Percentiles rank a stretch among this genome's conserved stretches.
Evolutionary conservation across 495 filamentous ascomycete genomes (phyloP).

Genomic region (Neurospora africana): DNA sequence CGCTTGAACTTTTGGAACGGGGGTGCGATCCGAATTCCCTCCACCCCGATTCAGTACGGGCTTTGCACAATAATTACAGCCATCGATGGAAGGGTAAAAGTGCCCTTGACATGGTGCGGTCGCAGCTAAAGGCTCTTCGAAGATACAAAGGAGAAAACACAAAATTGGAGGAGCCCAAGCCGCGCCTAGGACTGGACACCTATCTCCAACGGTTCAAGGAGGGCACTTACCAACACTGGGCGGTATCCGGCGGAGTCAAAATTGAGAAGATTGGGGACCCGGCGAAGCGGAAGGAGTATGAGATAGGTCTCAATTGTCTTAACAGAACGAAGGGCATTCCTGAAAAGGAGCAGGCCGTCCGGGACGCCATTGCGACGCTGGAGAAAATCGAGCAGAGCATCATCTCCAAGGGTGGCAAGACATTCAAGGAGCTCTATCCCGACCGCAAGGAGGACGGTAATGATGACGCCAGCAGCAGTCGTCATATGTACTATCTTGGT

Average conservation of each 20-base stretch:
- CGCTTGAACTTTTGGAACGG: constrained; percentile 43
- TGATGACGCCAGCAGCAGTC: constrained; percentile 1
- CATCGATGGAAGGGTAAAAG: constrained; percentile 24
- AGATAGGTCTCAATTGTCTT: constrained; percentile 20
- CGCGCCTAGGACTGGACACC: constrained; percentile 19
- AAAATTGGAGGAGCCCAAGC: neutral
- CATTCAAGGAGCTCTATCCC: constrained; percentile 53
- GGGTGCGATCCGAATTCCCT: constrained; percentile 50
- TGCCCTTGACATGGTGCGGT: constrained; percentile 46
- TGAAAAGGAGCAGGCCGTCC: constrained; percentile 44
- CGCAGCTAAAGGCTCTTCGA: constrained; percentile 37
- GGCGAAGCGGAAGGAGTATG: constrained; percentile 14
- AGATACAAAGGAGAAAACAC: constrained; percentile 28
- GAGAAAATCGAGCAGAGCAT: constrained; percentile 43
- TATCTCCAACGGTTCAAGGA: constrained; percentile 35
- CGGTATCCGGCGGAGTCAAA: constrained; percentile 28
- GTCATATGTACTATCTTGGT: neutral
- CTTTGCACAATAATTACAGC: constrained; percentile 16
- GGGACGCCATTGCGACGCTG: constrained; percentile 37
- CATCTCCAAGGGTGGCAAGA: constrained; percentile 48
- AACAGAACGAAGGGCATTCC: constrained; percentile 22
- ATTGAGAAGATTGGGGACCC: constrained; percentile 3
- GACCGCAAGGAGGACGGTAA: constrained; percentile 20
- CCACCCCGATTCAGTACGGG: constrained; percentile 21
- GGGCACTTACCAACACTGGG: constrained; percentile 45